Percentiles rank a stretch among this genome's conserved stretches.
Evolutionary conservation across 257 asterid genomes (phyloP).

Genomic region (Verbascum thapsus): DNA sequence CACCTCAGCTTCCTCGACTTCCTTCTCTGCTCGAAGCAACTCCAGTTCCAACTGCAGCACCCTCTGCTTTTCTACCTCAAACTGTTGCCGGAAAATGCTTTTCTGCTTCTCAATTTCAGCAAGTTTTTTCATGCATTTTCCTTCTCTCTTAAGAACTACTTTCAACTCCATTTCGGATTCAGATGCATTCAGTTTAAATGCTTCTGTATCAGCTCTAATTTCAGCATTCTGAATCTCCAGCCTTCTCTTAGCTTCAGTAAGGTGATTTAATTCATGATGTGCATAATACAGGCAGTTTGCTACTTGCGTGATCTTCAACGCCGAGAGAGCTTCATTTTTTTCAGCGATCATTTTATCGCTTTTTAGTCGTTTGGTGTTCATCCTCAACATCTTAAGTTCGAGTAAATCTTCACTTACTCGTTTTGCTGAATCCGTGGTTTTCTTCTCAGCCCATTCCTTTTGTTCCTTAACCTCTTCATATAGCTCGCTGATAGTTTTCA

Average conservation of each 20-base stretch:
- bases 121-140: constrained; percentile 19
- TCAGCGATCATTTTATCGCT: too few species aligned
- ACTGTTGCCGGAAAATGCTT: constrained; percentile 17
- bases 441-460: too few species aligned
- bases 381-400: constrained; percentile 32
- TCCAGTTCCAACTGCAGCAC: constrained; percentile 32
- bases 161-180: constrained; percentile 15
- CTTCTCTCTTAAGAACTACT: constrained; percentile 32
- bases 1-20: constrained; percentile 32
- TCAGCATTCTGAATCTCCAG: constrained; percentile 12
- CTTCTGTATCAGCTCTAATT: constrained; percentile 32
- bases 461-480: too few species aligned
- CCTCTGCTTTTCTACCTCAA: constrained; percentile 29
- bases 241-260: constrained; percentile 1
- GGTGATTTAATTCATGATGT: neutral
- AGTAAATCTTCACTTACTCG: constrained; percentile 12
- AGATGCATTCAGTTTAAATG: constrained; percentile 21
- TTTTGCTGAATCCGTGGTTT: too few species aligned
- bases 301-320: constrained; percentile 26
- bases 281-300: constrained; percentile 1
- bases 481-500: too few species aligned
- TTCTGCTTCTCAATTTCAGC: constrained; percentile 26
- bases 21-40: constrained; percentile 30
- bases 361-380: too few species aligned
- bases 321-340: neutral